Conservation (phyloP, 192 early-diverging fungal species). For the Coemansia asiatica region DNA sequence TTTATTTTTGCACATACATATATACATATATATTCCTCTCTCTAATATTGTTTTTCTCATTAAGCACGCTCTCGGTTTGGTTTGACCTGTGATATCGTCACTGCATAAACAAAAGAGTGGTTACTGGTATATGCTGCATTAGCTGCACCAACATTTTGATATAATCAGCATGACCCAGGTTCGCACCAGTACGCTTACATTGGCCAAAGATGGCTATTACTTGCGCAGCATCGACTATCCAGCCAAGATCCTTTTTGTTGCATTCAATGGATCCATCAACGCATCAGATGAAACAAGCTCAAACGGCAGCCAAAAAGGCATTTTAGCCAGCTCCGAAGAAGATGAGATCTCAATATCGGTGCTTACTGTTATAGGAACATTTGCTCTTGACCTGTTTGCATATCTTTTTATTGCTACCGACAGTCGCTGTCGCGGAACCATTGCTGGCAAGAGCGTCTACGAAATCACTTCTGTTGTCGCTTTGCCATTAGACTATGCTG, state of each 20-base stretch:
- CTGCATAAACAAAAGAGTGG: too few relatives aligned
- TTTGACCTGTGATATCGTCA: too few relatives aligned
- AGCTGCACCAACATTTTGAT: too few relatives aligned
- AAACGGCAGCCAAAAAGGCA: background rate
- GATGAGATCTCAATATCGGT: slow-evolving; percentile 10
- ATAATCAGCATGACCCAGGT: slow-evolving; percentile 13
- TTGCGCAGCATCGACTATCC: slow-evolving; percentile 39
- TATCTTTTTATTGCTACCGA: slow-evolving; percentile 41
- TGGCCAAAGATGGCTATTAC: slow-evolving; percentile 27
- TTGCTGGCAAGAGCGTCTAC: slow-evolving; percentile 26
- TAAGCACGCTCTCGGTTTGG: too few relatives aligned
- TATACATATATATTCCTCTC: background rate
- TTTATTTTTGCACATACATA: background rate
- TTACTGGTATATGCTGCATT: too few relatives aligned
- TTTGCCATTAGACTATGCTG: slow-evolving; percentile 30
- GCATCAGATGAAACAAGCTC: background rate
- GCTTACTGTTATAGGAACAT: slow-evolving; percentile 34
- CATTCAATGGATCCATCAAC: slow-evolving; percentile 23
- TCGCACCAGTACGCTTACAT: slow-evolving; percentile 20
- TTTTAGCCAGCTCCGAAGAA: background rate
- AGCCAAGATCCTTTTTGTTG: slow-evolving; percentile 18
- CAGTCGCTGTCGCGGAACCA: slow-evolving; percentile 30
- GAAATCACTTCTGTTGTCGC: slow-evolving; percentile 26
- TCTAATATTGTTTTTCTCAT: too few relatives aligned
- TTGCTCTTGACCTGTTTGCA: slow-evolving; percentile 28